Conservation (phyloP, 2,329 filamentous ascomycete genomes). For the Colletotrichum tofieldiae region DNA sequence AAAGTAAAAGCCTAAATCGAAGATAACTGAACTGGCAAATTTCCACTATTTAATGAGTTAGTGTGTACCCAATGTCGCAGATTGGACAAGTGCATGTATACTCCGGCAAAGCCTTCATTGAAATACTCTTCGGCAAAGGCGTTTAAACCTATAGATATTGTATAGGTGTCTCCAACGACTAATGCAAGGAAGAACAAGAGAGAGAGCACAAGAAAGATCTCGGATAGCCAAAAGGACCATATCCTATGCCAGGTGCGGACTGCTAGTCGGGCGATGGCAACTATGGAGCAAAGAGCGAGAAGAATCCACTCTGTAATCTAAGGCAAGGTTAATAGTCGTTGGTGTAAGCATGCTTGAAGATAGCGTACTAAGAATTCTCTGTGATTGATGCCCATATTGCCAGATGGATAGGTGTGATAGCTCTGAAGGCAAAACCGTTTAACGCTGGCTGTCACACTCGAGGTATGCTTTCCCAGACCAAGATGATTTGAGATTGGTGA, state of each 20-base stretch:
- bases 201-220: neutral
- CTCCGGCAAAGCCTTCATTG: neutral
- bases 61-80: neutral
- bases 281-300: neutral
- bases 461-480: too few relatives aligned
- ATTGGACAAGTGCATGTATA: neutral
- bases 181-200: slow-evolving; percentile 6
- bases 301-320: neutral
- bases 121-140: neutral
- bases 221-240: slow-evolving; percentile 17
- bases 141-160: neutral
- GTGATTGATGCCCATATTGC: neutral
- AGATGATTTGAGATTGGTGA: neutral
- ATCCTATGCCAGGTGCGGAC: slow-evolving; percentile 7
- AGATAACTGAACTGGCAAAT: neutral
- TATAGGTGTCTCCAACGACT: slow-evolving; percentile 4
- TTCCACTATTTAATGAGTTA: neutral
- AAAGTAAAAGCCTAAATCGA: slow-evolving; percentile 10
- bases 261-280: slow-evolving; percentile 1
- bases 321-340: neutral
- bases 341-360: neutral
- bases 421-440: neutral
- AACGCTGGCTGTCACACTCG: too few relatives aligned
- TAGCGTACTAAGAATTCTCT: neutral
- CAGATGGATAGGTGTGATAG: neutral